Evolutionary conservation across 805 yeast genomes (phyloP), one percentile per base, ranked within the genome.

Genomic region (Torulaspora gathmanii): DNA sequence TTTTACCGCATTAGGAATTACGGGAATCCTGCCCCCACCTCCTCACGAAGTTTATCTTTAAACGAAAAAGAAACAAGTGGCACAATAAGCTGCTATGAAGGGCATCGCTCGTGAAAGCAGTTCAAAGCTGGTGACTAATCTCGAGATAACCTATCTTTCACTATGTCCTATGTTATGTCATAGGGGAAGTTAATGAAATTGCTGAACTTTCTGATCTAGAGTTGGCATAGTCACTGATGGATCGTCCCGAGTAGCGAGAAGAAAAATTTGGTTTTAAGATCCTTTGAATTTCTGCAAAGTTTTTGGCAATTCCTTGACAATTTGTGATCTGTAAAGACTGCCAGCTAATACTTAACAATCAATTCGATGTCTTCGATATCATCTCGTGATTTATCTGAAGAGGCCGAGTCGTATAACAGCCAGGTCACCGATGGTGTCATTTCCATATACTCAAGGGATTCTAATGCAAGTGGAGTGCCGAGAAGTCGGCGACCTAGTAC

Each of bases 401-500:
- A 23, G 22, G 15, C 7, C 3, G 27, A 26, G 16, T 30, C 42
- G 6, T 31, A 25, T 11, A 16, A 31, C 16, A 39, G 42, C 23
- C 20, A 19, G 3, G 26, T 6, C 17, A 33, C 27, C 11, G 36
- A 31, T n/a, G 37, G 15, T 15, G 30, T 39, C 10, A 33, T 10
- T 10, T 39, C 42, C 11, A 16, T 39, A 12, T 39, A 39, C 16
- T 39, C 42, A 22, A 19, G 31, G n/a, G 26, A n/a, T 13, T 31
- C 30, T 31, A 4, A 17, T 1, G 11, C 29, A 5, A 25, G 30
- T 12, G 27, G 11, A 16, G 31, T 15, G 11, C 36, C 36, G 13
- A 31, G 37, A 15, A 31, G 42, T 23, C 42, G 42, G 12, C 15
- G 42, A 25, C 25, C 42, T 10, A 39, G 42, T 26, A 30, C 25